phyloP scores from a whole-genome alignment of 805 yeast species.

The Metschnikowia santaceciliae region DNA sequence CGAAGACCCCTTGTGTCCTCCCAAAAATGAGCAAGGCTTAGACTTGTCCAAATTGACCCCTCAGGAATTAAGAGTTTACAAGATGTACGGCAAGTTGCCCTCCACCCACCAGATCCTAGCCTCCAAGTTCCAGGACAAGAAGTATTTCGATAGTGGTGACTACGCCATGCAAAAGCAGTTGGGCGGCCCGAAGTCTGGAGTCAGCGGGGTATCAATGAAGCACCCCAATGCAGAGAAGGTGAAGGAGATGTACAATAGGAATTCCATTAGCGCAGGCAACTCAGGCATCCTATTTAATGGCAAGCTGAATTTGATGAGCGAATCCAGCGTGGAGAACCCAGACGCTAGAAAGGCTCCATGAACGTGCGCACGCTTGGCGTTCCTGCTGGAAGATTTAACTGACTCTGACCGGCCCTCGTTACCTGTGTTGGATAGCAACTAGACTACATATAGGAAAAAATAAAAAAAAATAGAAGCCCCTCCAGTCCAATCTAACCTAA shows the following conservation, averaged over 20 bases:
- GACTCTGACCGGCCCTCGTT: not conserved
- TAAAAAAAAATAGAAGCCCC: not conserved
- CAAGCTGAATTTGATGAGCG: slow-evolving; percentile 54
- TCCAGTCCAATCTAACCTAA: no score
- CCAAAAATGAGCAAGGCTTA: slow-evolving; percentile 39
- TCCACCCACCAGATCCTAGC: slow-evolving; percentile 71
- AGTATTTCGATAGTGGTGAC: slow-evolving; percentile 92
- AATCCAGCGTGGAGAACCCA: slow-evolving; percentile 31
- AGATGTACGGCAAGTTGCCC: slow-evolving; percentile 83
- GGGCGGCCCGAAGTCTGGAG: slow-evolving; percentile 28
- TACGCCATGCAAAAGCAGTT: slow-evolving; percentile 70
- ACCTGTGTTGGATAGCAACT: not conserved
- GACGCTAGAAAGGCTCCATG: not conserved
- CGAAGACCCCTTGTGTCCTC: slow-evolving; percentile 51
- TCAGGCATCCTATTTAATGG: slow-evolving; percentile 44
- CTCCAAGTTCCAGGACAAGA: slow-evolving; percentile 77
- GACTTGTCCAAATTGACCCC: slow-evolving; percentile 62
- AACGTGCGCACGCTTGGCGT: not conserved
- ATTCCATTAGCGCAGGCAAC: slow-evolving; percentile 50
- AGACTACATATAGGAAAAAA: not conserved
- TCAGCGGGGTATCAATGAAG: slow-evolving; percentile 38
- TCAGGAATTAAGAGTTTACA: slow-evolving; percentile 74
- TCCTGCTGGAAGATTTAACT: not conserved
- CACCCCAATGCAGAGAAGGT: slow-evolving; percentile 58
- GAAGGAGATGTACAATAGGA: slow-evolving; percentile 53